Percentiles rank a stretch among this genome's conserved stretches.
Conservation (phyloP, 768 basidiomycete species). For the Boletales sp. region DNA sequence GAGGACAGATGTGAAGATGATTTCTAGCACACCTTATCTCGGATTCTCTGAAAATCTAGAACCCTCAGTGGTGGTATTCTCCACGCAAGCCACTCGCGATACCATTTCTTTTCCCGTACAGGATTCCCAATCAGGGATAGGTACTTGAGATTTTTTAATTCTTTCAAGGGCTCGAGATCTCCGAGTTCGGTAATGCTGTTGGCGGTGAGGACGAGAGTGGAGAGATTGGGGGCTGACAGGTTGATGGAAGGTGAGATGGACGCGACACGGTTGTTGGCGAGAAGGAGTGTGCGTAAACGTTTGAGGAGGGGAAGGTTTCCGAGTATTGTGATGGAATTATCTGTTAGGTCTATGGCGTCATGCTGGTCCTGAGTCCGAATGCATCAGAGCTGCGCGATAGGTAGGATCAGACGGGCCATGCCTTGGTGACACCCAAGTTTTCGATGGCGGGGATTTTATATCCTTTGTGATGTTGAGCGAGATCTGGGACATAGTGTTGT, state of each 20-base stretch:
- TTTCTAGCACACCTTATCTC: slow-evolving; percentile 79
- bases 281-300: slow-evolving; percentile 77
- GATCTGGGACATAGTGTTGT: slow-evolving; percentile 2
- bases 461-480: slow-evolving; percentile 46
- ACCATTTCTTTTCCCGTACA: slow-evolving; percentile 89
- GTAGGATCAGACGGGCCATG: slow-evolving; percentile 34
- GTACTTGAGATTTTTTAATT: slow-evolving; percentile 70
- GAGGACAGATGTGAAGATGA: slow-evolving; percentile 15
- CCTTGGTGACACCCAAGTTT: slow-evolving; percentile 92
- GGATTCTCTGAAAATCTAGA: slow-evolving; percentile 92
- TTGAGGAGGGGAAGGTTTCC: slow-evolving; percentile 86
- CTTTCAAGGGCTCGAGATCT: slow-evolving; percentile 80
- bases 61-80: slow-evolving; percentile 84
- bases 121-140: slow-evolving; percentile 79
- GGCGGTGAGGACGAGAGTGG: slow-evolving; percentile 79
- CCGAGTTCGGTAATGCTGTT: slow-evolving; percentile 79
- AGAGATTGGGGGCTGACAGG: slow-evolving; percentile 81
- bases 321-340: slow-evolving; percentile 79
- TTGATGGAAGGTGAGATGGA: slow-evolving; percentile 79
- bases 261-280: slow-evolving; percentile 88
- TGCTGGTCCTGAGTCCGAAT: slow-evolving; percentile 69
- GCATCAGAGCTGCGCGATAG: slow-evolving; percentile 16
- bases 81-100: slow-evolving; percentile 94
- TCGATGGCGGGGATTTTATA: slow-evolving; percentile 95
- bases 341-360: slow-evolving; percentile 91